Base-by-base conservation (phyloP, 352 stramenopile species). In the Globisporangium abappressorium region DNA sequence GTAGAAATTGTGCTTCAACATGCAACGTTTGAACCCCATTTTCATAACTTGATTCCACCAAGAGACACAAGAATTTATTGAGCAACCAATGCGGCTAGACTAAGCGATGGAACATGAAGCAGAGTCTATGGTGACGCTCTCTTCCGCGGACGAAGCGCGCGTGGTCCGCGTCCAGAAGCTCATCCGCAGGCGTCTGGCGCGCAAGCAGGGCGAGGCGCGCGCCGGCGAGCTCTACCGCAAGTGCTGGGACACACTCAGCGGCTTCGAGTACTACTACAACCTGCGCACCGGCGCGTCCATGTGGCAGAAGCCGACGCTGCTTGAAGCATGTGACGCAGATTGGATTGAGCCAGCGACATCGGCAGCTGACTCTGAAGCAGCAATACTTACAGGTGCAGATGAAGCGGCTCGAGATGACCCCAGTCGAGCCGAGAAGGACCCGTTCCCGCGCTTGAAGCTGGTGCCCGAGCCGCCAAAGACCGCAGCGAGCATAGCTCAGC, bases 191-290 rank as follows among this genome's bases (percentile, higher is more conserved):
- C 73, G 74, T 33, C 66, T 74, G 33, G 75, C 75, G 30, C 69
- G 78, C 12, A 75, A 73, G 22, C 49, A 70, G 26, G 69, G 62
- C 1, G 69, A 72, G 33, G 65, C 73, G 8, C 33, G 80, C 11
- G 80, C 75, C 15, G 71, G 71, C 3, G 64, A 68, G 26, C 20
- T 74, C 20, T 89, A 89, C 43, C 64, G 78, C 20, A 84, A 86
- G 67, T 89, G 78, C 65, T 80, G 71, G 60, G 80, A 89, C 56
- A 55, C 68, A 2, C 63, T 72, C 28, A 80, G 64, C 56, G 76
- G 78, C 28, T 70, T 82, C 3, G 71, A 49, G n/a, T 89, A 86
- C 64, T 86, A 84, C 58, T 83, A 65, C 64, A 89, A 89, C 28
- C 66, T 85, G 4, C 69, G 51, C 51, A 84, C 78, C 2, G 78